Conservation (phyloP, 768 basidiomycete species). For the Dendrothele bispora region DNA sequence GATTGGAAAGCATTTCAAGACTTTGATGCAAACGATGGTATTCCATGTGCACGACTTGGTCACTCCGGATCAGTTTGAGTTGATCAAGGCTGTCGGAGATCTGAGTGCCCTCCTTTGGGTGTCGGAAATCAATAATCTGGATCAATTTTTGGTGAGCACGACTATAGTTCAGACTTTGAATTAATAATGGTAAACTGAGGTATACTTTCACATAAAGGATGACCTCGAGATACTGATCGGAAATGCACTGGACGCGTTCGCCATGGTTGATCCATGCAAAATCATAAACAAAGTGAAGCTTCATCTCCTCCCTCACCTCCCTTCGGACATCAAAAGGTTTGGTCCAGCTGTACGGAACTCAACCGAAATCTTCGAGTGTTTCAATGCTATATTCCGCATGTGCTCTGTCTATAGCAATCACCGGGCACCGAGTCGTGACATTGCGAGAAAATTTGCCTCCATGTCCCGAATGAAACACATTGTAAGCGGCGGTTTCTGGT, state of each 20-base stretch:
- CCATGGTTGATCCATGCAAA: slow-evolving; percentile 19
- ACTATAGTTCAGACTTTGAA: neutral
- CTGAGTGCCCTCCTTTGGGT: slow-evolving; percentile 40
- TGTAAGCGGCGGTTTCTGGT: slow-evolving; percentile 29
- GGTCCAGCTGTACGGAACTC: slow-evolving; percentile 33
- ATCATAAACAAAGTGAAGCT: slow-evolving; percentile 30
- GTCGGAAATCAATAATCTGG: no score
- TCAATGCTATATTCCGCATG: no score
- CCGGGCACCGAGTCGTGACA: no score
- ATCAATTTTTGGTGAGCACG: slow-evolving; percentile 30
- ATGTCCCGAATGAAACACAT: slow-evolving; percentile 31
- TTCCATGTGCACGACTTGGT: slow-evolving; percentile 41
- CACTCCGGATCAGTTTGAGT: slow-evolving; percentile 15
- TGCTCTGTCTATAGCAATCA: no score
- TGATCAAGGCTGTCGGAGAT: slow-evolving; percentile 31
- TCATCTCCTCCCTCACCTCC: slow-evolving; percentile 28
- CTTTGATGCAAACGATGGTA: no score
- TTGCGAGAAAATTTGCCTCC: slow-evolving; percentile 20
- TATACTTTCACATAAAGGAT: neutral
- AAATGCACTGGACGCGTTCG: slow-evolving; percentile 20
- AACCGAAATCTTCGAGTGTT: no score
- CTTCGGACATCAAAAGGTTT: slow-evolving; percentile 26
- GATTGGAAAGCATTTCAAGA: slow-evolving; percentile 41
- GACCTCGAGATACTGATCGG: slow-evolving; percentile 14
- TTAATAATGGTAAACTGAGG: neutral